phyloP scores from a whole-genome alignment of 257 asterid genomes.

The Solanum gracilifrons region DNA sequence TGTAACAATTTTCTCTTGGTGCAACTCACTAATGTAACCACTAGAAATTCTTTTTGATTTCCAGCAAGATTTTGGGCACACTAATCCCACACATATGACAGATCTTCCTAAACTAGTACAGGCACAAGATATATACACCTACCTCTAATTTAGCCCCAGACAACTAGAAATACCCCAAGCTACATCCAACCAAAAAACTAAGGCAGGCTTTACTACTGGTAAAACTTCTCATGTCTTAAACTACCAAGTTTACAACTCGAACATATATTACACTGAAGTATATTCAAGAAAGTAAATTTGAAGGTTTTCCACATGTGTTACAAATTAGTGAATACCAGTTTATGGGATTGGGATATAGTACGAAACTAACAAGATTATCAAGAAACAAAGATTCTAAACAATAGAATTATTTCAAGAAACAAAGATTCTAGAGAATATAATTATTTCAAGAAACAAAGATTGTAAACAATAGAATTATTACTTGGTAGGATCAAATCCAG shows the following conservation, averaged over 20 bases:
- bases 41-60: background rate
- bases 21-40: background rate
- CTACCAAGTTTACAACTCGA: background rate
- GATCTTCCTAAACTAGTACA: background rate
- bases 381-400: no score
- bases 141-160: background rate
- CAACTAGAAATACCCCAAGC: background rate
- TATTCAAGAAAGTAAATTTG: background rate
- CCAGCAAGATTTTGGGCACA: background rate
- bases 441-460: background rate
- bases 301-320: background rate
- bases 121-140: background rate
- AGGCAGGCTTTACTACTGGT: background rate
- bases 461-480: slow-evolving; percentile 1
- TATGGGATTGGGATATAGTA: background rate
- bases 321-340: background rate
- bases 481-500: slow-evolving; percentile 92
- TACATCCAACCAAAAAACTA: background rate
- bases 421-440: background rate
- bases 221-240: background rate
- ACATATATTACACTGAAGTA: background rate
- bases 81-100: background rate
- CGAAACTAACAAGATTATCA: background rate
- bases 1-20: background rate
- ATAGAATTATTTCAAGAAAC: background rate